A percentile compares a stretch with the other conserved stretches of the same genome.
These are phyloP conservation scores for Fraxinus platypoda DNA, from an alignment of 305 asterid species.

Conservation along the genomic window DNA sequence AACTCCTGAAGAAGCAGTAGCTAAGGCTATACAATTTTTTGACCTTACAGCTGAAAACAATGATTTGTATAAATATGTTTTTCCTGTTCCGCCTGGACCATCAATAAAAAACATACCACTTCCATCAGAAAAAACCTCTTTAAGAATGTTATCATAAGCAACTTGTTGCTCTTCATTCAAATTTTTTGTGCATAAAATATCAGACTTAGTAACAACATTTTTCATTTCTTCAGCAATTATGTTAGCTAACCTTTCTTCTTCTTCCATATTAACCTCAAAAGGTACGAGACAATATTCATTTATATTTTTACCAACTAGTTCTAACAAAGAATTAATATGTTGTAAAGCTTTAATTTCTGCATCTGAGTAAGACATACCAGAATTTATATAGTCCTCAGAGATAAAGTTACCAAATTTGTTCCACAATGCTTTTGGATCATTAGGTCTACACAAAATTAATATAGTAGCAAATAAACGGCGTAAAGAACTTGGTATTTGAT, in stretches of 20 bases:
- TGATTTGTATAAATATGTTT: constrained; percentile 11
- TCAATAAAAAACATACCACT: background rate
- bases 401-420: too few species aligned
- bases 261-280: background rate
- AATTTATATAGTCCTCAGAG: too few species aligned
- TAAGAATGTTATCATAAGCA: background rate
- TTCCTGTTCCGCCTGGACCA: background rate
- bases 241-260: background rate
- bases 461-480: too few species aligned
- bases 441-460: too few species aligned
- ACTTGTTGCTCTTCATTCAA: background rate
- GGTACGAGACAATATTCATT: background rate
- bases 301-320: background rate
- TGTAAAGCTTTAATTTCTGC: background rate
- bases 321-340: background rate
- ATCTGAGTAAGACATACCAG: background rate
- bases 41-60: constrained; percentile 4
- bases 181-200: background rate
- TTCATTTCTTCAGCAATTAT: background rate
- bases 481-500: too few species aligned
- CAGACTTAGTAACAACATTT: background rate
- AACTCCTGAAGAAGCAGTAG: background rate
- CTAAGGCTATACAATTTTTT: background rate
- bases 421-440: too few species aligned
- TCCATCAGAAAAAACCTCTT: too few species aligned